phyloP scores from a whole-genome alignment of 1,139 yeast genomes.

The Debaryomycetaceae sp. region DNA sequence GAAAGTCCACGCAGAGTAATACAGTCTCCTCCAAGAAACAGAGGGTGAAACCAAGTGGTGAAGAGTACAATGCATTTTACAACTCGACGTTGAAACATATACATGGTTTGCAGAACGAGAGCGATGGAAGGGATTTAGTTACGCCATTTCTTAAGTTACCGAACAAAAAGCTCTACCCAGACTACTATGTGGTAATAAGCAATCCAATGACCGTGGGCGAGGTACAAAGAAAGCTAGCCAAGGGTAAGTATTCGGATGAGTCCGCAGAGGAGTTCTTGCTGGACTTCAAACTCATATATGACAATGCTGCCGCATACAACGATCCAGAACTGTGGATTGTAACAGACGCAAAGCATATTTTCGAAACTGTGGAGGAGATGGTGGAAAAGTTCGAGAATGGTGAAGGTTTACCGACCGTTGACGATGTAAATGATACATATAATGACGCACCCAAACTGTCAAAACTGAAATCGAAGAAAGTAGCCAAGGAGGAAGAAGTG shows the following conservation, averaged over 20 bases:
- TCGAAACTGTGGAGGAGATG: conserved; percentile 42
- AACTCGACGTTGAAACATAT: conserved; percentile 23
- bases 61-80: conserved; percentile 25
- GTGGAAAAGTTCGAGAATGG: conserved; percentile 24
- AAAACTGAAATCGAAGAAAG: conserved; percentile 3
- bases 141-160: conserved; percentile 68
- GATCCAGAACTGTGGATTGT: conserved; percentile 63
- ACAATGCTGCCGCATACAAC: conserved; percentile 62
- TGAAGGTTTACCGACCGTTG: conserved; percentile 3
- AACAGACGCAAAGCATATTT: conserved; percentile 44
- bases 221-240: conserved; percentile 46
- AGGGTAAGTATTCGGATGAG: conserved; percentile 26
- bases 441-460: conserved; percentile 7
- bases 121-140: conserved; percentile 33
- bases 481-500: conserved; percentile 13
- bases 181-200: conserved; percentile 65
- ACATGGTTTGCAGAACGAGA: conserved; percentile 27
- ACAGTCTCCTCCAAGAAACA: conserved; percentile 11
- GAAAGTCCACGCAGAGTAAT: conserved; percentile 20
- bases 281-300: conserved; percentile 55
- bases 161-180: conserved; percentile 72
- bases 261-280: conserved; percentile 40
- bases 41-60: conserved; percentile 15
- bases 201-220: conserved; percentile 70
- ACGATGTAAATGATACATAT: conserved; percentile 5